phyloP scores from a whole-genome alignment of 2,329 filamentous ascomycete genomes.

The Dactylellina parvicollis region DNA sequence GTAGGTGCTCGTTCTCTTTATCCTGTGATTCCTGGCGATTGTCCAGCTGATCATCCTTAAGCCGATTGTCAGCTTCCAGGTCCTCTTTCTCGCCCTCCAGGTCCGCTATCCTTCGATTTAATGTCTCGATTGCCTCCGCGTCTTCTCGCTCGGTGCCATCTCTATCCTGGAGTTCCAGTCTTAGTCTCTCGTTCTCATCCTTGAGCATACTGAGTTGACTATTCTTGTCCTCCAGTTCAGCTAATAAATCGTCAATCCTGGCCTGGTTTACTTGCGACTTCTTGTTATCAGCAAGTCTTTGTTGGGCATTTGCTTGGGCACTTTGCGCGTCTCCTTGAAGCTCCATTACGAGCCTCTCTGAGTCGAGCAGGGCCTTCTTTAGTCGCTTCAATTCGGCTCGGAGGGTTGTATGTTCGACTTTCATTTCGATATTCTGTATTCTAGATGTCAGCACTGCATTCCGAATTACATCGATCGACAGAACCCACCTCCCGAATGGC shows the following conservation, averaged over 20 bases:
- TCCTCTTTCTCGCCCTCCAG: constrained; percentile 79
- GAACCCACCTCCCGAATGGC: constrained; percentile 73
- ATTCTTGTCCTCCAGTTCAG: constrained; percentile 69
- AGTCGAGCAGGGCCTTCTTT: constrained; percentile 81
- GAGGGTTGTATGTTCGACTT: constrained; percentile 90
- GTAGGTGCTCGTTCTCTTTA: constrained; percentile 68
- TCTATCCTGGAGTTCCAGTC: constrained; percentile 68
- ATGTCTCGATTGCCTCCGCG: constrained; percentile 58
- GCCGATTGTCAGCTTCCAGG: constrained; percentile 77
- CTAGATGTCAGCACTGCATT: background rate
- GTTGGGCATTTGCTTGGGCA: constrained; percentile 81
- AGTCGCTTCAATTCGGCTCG: constrained; percentile 85
- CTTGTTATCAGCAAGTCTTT: constrained; percentile 76
- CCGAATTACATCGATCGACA: background rate
- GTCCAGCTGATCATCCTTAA: constrained; percentile 77
- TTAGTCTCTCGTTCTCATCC: constrained; percentile 70
- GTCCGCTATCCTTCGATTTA: constrained; percentile 59
- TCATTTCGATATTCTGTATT: constrained; percentile 86
- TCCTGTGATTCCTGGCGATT: constrained; percentile 63
- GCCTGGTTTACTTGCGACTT: constrained; percentile 68
- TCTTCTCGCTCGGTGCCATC: constrained; percentile 59
- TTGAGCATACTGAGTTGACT: constrained; percentile 59
- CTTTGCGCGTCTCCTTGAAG: constrained; percentile 84
- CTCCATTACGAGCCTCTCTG: constrained; percentile 85
- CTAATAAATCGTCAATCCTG: constrained; percentile 69